Base-by-base conservation (phyloP, 176 grass and related monocot genomes). In the maize (Zea mays) region DNA sequence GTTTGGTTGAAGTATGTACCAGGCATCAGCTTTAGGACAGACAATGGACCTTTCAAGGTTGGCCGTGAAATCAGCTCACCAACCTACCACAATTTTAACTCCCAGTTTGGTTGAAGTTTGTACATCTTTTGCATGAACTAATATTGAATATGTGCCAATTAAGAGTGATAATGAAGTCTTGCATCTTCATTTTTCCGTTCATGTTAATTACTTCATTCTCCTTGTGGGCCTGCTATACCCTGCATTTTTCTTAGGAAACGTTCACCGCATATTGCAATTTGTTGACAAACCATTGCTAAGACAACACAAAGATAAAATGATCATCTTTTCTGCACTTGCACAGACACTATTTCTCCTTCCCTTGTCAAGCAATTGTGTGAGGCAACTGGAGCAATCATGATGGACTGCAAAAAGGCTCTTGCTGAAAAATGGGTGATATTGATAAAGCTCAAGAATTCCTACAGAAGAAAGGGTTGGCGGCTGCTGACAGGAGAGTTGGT, bases 331-430 rank as follows among this genome's bases (percentile, higher is more conserved):
- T 88, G 64, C 81, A 56, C 49, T 56, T 88, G 48, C 77, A 71
- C 92, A 95, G 90, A 78, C 67, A 99, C 83, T 58, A 90, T 95
- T 72, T 87, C 90, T 80, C 92, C 96, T 64, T 65, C 85, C 66
- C 85, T 99, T 84, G 96, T 99, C 67, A 99, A 95, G 82, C 92
- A 99, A 90, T 85, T 99, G 70, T 87, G 96, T 40, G 96, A 99
- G 46, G 92, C 87, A 86, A 99, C 92, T 47, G 96, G 96, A 69
- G 96, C 90, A 58, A 92, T 92, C 67, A 95, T 99, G 96, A 99
- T 95, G 96, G 96, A 99, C 82, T 99, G 96, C 72, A 99, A 99
- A 85, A 99, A 99, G 79, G 96, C 96, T 79, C 87, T 99, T 85
- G 75, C 85, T 66, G 91, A 84, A 82, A 89, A 0, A n/a, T 0